Evolutionary conservation across 495 filamentous ascomycete species (phyloP).

Genomic region (Glutinoglossum americanum): DNA sequence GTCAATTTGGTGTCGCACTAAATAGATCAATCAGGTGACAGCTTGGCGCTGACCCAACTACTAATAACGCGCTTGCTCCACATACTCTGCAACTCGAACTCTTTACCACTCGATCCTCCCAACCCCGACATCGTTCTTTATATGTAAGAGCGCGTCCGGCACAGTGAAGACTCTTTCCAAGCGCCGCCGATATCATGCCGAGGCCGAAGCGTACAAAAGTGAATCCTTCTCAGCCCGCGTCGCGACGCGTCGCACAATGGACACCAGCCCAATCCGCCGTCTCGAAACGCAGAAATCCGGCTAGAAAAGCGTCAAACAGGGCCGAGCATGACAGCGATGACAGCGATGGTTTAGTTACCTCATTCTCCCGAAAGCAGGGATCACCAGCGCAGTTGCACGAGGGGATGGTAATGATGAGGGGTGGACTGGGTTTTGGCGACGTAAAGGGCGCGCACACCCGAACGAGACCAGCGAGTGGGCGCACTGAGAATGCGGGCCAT

Average conservation of each 20-base stretch:
- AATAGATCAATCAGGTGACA: no score
- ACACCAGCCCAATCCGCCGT: slow-evolving; percentile 5
- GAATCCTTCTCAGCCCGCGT: slow-evolving; percentile 11
- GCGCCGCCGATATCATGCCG: slow-evolving; percentile 13
- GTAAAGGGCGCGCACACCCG: not conserved
- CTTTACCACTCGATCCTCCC: not conserved
- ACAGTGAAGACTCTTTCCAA: not conserved
- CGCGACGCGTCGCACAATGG: slow-evolving; percentile 8
- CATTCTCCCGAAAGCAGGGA: slow-evolving; percentile 1
- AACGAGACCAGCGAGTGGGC: not conserved
- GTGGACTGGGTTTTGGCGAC: slow-evolving; percentile 8
- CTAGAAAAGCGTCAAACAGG: not conserved
- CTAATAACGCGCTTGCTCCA: no score
- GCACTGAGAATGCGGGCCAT: slow-evolving; percentile 1
- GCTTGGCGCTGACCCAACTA: no score
- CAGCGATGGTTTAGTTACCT: slow-evolving; percentile 12
- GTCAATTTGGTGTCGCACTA: no score
- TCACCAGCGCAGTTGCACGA: slow-evolving; percentile 5
- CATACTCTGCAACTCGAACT: no score
- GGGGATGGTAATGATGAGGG: slow-evolving; percentile 10
- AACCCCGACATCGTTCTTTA: no score
- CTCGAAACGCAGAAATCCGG: slow-evolving; percentile 3
- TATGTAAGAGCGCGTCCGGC: not conserved
- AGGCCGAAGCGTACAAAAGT: slow-evolving; percentile 23
- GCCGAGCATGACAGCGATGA: slow-evolving; percentile 10